phyloP scores from a whole-genome alignment of 176 grass and related monocot genomes.

The Bromus sterilis region DNA sequence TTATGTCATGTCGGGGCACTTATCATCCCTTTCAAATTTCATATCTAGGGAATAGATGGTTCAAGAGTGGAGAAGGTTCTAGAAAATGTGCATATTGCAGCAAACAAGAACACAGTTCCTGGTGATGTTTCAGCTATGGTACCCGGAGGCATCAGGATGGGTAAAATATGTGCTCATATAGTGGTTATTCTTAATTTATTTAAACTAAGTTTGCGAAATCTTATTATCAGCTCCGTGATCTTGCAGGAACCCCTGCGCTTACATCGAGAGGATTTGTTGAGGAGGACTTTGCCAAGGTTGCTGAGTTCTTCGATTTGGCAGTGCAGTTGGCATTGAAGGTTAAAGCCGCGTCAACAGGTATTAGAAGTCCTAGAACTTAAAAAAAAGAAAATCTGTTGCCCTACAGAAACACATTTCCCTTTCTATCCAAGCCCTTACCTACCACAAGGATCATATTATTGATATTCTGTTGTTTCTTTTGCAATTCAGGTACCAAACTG shows the following conservation, averaged over 20 bases:
- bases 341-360: constrained; percentile 80
- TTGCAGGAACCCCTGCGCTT: constrained; percentile 89
- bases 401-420: background rate
- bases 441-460: constrained; percentile 2
- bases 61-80: constrained; percentile 96
- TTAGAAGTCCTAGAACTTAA: background rate
- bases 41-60: constrained; percentile 80
- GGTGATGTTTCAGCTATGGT: constrained; percentile 99
- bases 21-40: constrained; percentile 6
- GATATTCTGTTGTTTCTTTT: constrained; percentile 15
- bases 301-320: constrained; percentile 76
- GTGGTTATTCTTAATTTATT: background rate
- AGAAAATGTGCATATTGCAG: constrained; percentile 94
- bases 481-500: constrained; percentile 59
- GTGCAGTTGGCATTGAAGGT: constrained; percentile 75
- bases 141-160: constrained; percentile 99
- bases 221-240: background rate
- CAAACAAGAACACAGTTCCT: constrained; percentile 99
- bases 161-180: constrained; percentile 33
- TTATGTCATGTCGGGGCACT: constrained; percentile 5
- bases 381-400: too few species aligned
- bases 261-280: constrained; percentile 97
- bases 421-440: background rate
- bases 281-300: constrained; percentile 97
- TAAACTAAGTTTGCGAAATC: background rate